These are phyloP conservation scores for Castanea sativa DNA, from an alignment of 306 rosid genomes.

Conservation along the genomic window DNA sequence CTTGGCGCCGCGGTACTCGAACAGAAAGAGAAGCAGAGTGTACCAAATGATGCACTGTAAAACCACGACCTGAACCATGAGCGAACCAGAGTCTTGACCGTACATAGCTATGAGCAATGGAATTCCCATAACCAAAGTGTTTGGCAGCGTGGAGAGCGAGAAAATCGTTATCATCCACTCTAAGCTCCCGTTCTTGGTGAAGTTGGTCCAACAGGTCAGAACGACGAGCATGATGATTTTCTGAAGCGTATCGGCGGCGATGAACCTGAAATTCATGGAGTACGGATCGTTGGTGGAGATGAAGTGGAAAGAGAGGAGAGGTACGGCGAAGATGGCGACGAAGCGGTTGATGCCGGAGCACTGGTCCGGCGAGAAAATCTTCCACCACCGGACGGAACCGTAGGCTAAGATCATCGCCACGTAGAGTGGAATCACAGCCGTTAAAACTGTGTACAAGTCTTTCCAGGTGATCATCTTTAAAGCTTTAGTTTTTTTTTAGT, in stretches of 20 bases:
- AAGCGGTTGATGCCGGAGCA: conserved; percentile 98
- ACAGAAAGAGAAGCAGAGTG: conserved; percentile 80
- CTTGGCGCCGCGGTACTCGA: conserved; percentile 95
- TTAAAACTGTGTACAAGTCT: conserved; percentile 76
- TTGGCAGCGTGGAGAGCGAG: conserved; percentile 93
- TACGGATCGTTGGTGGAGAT: conserved; percentile 78
- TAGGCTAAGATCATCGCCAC: conserved; percentile 97
- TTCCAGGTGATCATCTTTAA: conserved; percentile 61
- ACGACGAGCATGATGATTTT: conserved; percentile 80
- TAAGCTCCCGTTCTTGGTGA: conserved; percentile 74
- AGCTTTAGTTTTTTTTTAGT: background rate
- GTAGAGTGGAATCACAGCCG: conserved; percentile 89
- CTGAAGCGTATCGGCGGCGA: conserved; percentile 95
- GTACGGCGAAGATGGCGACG: conserved; percentile 93
- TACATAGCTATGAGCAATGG: conserved; percentile 90
- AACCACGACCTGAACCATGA: conserved; percentile 94
- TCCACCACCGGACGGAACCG: conserved; percentile 99
- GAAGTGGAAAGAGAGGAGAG: conserved; percentile 90
- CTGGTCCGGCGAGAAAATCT: conserved; percentile 98
- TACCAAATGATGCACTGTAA: conserved; percentile 97
- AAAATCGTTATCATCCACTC: conserved; percentile 98
- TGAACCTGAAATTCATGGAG: conserved; percentile 86
- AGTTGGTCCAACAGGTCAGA: conserved; percentile 63
- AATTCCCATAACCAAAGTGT: conserved; percentile 92
- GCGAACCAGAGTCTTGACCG: conserved; percentile 53